Evolutionary conservation across 2,329 filamentous ascomycete species (phyloP), one percentile per base, ranked within the genome.

Genomic region (Bipolaris oryzae): DNA sequence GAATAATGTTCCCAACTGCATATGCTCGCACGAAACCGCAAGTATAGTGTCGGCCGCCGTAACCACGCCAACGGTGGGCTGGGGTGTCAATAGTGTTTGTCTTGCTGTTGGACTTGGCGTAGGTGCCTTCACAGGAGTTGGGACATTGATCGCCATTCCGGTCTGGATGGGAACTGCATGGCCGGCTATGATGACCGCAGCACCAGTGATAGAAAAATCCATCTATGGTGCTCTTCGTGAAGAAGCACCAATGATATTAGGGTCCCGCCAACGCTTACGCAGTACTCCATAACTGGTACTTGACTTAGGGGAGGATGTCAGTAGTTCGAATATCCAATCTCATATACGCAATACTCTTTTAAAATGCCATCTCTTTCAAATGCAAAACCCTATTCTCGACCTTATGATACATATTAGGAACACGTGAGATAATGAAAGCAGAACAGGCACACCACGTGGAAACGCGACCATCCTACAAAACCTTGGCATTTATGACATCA

Each of bases 381-480:
- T 31, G 28, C 10, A 31, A 5, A 31, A 31, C 13, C 7, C 10
- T 4, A 5, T 31, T 31, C 28, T 13, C 7, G 28, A 31, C 10
- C 4, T 31, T 31, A 13, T n/a, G 6, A 13, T 5, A 34, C 16
- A 13, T 34, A 11, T 10, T 11, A 34, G 16, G 28, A 16, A 28
- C 2, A 28, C n/a, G 34, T 16, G 15, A 28, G n/a, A 20, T 9
- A 20, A 16, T 15, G 34, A 34, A 25, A 15, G 35, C 20, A 35
- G 18, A 20, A 20, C 16, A 20, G 23, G 15, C 15, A 15, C 35
- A 41, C 25, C 21, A 18, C 41, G 23, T 5, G 34, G 43, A 15
- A 39, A 86, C 53, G 83, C 76, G 13, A 87, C 20, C n/a, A 25
- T 23, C 35, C 15, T 16, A 25, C 47, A 31, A 37, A 43, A 28